Evolutionary conservation across 495 filamentous ascomycete species (phyloP), one percentile per base, ranked within the genome.

Genomic region (Paragyromitra xinjiangensis): DNA sequence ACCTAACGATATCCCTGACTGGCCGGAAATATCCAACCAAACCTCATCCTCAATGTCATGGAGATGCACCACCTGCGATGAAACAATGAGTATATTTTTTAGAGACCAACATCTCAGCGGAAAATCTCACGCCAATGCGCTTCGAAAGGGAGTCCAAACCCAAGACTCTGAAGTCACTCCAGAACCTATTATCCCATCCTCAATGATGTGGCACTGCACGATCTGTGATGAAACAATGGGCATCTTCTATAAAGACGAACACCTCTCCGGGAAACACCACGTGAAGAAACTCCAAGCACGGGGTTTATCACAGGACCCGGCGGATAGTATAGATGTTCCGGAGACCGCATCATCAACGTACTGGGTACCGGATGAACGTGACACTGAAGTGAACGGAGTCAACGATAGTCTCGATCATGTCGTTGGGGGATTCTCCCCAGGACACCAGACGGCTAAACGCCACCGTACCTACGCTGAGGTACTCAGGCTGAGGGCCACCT

Each of bases 71-170:
- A 62, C 11, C 29, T 71, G 69, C 44, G 58, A 64, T 14, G 69
- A 71, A 12, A 51, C 69, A 1, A 64, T 71, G 69, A 71, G 45
- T 37, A 63, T 71, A 29, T 71, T 71, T 7, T 71, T 65, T 29
- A 64, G 34, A 26, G 44, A 51, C 11, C 40, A 64, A 16, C 69
- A 71, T 71, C 69, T 71, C 6, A 26, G 11, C 0, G 40, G 59
- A 26, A 71, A 42, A 53, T 2, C 59, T 11, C 69, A 71, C 19
- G 26, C 40, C 19, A 65, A 40, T 14, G 29, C 8, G 14, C 8
- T 29, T 3, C 19, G 34, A n/a, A 48, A 1, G 40, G 5, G 11
- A n/a, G 14, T 3, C 3, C 58, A 42, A 51, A 6, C 40, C 5
- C 56, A 48, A 45, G 11, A 3, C 12, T 7, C 53, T 6, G 9